These are phyloP conservation scores for Trypanosomatidae sp. DNA, from an alignment of 208 protist genomes.

Conservation along the genomic window DNA sequence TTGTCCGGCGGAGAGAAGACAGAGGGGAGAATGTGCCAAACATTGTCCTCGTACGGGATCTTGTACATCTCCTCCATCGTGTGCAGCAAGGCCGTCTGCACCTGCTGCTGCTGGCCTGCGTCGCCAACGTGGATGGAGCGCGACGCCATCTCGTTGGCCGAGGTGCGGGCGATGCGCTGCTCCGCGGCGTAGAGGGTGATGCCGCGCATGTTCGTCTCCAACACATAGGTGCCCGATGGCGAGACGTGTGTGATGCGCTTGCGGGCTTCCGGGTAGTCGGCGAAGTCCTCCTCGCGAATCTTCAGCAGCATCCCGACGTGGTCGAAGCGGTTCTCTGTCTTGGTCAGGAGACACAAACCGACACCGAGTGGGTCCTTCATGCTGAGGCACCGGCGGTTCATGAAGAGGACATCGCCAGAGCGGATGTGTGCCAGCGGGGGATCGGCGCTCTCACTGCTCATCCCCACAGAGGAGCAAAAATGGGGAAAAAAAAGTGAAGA, in stretches of 20 bases:
- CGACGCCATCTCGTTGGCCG: constrained; percentile 47
- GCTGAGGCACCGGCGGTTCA: constrained; percentile 76
- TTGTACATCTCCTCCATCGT: constrained; percentile 43
- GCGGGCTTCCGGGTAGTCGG: constrained; percentile 27
- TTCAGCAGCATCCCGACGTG: constrained; percentile 84
- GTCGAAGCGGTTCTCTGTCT: constrained; percentile 80
- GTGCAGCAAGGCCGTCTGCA: constrained; percentile 24
- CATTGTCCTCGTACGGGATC: constrained; percentile 54
- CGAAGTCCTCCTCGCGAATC: constrained; percentile 38
- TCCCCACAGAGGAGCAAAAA: neutral
- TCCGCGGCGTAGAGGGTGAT: constrained; percentile 71
- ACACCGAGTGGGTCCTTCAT: constrained; percentile 74
- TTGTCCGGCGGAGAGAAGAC: constrained; percentile 80
- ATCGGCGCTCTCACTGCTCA: neutral
- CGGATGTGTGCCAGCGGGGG: constrained; percentile 15
- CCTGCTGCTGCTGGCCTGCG: neutral
- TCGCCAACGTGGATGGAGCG: constrained; percentile 39
- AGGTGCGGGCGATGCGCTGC: constrained; percentile 54
- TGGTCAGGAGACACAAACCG: constrained; percentile 65
- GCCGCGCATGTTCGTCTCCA: constrained; percentile 80
- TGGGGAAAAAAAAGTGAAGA: neutral
- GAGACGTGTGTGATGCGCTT: constrained; percentile 41
- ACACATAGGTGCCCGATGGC: constrained; percentile 72
- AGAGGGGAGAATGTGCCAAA: constrained; percentile 45
- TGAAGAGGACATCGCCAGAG: constrained; percentile 79